Percentiles rank a stretch among this genome's conserved stretches.
phyloP scores from a whole-genome alignment of 2,329 filamentous ascomycete genomes.

The Diplodia seriata region DNA sequence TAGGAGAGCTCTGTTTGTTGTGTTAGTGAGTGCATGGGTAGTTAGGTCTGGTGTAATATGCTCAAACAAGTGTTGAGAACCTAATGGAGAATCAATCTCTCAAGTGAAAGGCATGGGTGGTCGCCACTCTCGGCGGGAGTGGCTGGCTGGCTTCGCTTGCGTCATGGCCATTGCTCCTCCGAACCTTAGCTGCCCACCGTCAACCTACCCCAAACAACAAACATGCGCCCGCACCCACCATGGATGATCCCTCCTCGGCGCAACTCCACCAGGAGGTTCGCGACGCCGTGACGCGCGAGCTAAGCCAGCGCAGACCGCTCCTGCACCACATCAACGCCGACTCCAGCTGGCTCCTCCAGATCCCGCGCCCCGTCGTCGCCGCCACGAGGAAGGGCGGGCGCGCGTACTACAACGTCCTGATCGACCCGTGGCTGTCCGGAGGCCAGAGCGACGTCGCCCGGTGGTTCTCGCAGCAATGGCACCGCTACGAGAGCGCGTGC shows the following conservation, averaged over 20 bases:
- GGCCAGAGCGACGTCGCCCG: conserved; percentile 67
- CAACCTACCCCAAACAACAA: conserved; percentile 4
- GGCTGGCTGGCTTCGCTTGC: conserved; percentile 22
- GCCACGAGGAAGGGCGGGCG: conserved; percentile 53
- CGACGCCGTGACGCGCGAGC: conserved; percentile 48
- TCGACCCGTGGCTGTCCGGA: conserved; percentile 71
- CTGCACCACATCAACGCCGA: conserved; percentile 72
- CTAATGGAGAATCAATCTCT: too few relatives aligned
- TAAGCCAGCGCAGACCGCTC: conserved; percentile 56
- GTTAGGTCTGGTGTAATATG: too few relatives aligned
- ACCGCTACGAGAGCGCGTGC: conserved; percentile 58
- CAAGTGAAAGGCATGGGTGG: background rate
- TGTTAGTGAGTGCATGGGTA: background rate
- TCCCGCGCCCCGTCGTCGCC: conserved; percentile 60
- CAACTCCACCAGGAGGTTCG: conserved; percentile 55
- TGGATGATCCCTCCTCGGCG: conserved; percentile 28
- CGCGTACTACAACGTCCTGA: conserved; percentile 67
- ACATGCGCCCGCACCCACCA: conserved; percentile 5
- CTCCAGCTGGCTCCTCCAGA: conserved; percentile 70
- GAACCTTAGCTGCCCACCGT: conserved; percentile 6
- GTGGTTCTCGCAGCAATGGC: conserved; percentile 72
- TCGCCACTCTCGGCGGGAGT: conserved; percentile 1
- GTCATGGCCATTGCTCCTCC: conserved; percentile 25
- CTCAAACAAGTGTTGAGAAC: background rate
- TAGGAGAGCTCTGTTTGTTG: background rate